Evolutionary conservation across 345 rosid genomes (phyloP), one percentile per base, ranked within the genome.

Genomic region (Firmiana major): DNA sequence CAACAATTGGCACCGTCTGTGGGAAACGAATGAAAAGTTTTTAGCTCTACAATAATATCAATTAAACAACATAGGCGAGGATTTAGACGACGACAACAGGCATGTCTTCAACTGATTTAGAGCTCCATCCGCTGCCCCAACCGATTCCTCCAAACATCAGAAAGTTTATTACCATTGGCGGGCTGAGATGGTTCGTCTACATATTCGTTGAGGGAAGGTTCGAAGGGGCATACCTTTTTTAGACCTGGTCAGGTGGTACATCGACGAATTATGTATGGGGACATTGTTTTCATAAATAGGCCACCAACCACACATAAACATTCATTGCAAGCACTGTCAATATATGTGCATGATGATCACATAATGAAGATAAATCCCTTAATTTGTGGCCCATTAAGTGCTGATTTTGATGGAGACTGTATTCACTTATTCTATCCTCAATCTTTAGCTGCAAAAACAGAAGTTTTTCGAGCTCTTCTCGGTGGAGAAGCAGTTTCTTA

Each of bases 391-490:
- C 99, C 99, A 7, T 73, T 95, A 53, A 88, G 98, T 85, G 98
- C 99, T 78, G 99, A 95, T 81, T 95, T 95, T 80, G 99, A 95
- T 85, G 99, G 99, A 15, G 98, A 95, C 70, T 95, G 99, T 57
- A 84, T 95, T 80, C 98, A 95, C 79, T 74, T 95, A 3, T 95
- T 95, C 79, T 95, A 93, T 80, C 99, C 99, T 0, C 98, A 95
- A 80, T 91, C 97, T 7, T 88, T 89, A 73, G 83, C 86, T 26
- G 98, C 99, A 21, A 95, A 88, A 84, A 97, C 99, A 9, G 99
- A 95, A 83, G 99, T 92, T 36, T 28, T 89, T 82, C n/a, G 97
- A 95, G 82, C 96, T 95, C 45, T 95, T 95, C 74, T 88, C 98
- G 12, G 90, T 95, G 79, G 97, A 95, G 79, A 93, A 95, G 55